These are phyloP conservation scores for Psilocybe azurescens DNA, from an alignment of 768 basidiomycete genomes.

Conservation along the genomic window DNA sequence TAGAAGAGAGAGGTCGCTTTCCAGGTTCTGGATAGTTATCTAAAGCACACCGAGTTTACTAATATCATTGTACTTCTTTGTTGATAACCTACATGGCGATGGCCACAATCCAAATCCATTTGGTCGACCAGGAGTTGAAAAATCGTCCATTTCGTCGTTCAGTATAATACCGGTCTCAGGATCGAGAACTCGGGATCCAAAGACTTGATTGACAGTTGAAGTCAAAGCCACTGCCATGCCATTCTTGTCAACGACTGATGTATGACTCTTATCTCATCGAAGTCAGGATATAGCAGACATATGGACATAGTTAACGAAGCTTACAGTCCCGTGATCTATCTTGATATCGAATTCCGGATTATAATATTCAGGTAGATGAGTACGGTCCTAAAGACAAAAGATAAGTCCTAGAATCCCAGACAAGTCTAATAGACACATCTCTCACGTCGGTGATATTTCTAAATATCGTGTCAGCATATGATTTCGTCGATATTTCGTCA, in stretches of 20 bases:
- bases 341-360: slow-evolving; percentile 79
- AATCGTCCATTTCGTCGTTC: slow-evolving; percentile 97
- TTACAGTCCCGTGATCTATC: slow-evolving; percentile 87
- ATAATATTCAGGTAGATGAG: slow-evolving; percentile 85
- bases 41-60: slow-evolving; percentile 29
- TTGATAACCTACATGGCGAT: slow-evolving; percentile 65
- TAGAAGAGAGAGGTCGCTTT: slow-evolving; percentile 93
- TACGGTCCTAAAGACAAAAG: slow-evolving; percentile 60
- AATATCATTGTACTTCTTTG: neutral
- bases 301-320: slow-evolving; percentile 24
- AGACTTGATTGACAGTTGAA: slow-evolving; percentile 88
- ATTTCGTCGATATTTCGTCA: slow-evolving; percentile 68
- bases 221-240: slow-evolving; percentile 91
- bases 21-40: slow-evolving; percentile 89
- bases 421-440: neutral
- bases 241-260: slow-evolving; percentile 79
- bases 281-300: neutral
- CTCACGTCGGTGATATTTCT: slow-evolving; percentile 82
- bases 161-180: slow-evolving; percentile 86
- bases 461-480: slow-evolving; percentile 64
- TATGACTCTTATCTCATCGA: slow-evolving; percentile 70
- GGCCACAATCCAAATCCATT: slow-evolving; percentile 86
- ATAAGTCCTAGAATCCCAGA: slow-evolving; percentile 25
- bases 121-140: slow-evolving; percentile 82
- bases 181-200: slow-evolving; percentile 89